Percentiles rank a stretch among this genome's conserved stretches.
phyloP scores from a whole-genome alignment of 1,139 yeast genomes.

The Debaryomyces psychrophilus region DNA sequence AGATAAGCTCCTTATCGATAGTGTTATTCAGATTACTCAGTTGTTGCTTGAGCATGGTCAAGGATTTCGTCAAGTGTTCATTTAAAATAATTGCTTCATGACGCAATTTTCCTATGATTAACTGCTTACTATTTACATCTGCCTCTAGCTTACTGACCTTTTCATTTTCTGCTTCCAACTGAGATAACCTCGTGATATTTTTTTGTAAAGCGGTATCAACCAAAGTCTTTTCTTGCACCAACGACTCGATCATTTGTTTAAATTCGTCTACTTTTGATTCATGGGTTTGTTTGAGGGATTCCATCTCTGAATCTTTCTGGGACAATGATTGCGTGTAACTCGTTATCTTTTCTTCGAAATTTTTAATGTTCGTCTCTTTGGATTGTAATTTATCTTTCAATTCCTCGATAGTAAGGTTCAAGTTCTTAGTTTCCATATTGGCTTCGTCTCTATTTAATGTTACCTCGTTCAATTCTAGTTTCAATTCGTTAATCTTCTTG shows the following conservation, averaged over 20 bases:
- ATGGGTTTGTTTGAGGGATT: conserved; percentile 16
- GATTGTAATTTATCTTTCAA: conserved; percentile 39
- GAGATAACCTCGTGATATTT: conserved; percentile 10
- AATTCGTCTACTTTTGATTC: conserved; percentile 12
- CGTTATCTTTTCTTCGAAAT: conserved; percentile 32
- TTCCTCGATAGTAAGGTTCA: conserved; percentile 50
- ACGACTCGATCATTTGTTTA: conserved; percentile 15
- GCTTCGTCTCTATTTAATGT: conserved; percentile 52
- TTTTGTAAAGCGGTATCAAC: conserved; percentile 11
- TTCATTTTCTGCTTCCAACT: conserved; percentile 22
- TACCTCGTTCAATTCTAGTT: conserved; percentile 49
- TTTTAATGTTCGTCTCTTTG: conserved; percentile 24
- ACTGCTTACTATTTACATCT: conserved; percentile 67
- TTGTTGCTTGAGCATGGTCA: conserved; percentile 75
- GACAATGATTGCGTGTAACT: conserved; percentile 9
- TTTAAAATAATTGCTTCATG: conserved; percentile 95
- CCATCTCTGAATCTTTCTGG: conserved; percentile 9
- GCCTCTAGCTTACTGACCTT: conserved; percentile 24
- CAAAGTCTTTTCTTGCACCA: conserved; percentile 13
- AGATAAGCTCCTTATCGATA: conserved; percentile 84
- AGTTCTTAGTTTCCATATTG: conserved; percentile 44
- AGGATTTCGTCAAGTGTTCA: conserved; percentile 90
- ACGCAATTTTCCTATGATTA: conserved; percentile 83
- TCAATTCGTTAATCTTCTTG: conserved; percentile 44
- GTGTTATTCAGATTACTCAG: conserved; percentile 64